Base-by-base conservation (phyloP, 1,284 basidiomycete species). In the Boletus austroedulis region DNA sequence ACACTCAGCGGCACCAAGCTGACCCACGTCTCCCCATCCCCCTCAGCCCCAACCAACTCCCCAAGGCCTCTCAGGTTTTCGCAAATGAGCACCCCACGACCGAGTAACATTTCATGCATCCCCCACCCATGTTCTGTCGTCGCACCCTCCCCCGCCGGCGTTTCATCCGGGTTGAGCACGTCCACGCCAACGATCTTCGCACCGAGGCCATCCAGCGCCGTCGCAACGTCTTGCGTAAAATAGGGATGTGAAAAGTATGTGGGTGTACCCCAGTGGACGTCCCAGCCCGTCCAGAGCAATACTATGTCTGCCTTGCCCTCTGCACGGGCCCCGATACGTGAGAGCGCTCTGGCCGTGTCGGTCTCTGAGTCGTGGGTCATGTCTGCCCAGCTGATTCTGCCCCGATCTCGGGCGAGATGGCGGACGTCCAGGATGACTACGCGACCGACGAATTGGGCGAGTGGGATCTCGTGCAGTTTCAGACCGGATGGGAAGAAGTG, bases 101-200 rank as follows among this genome's bases (percentile, higher is more conserved):
- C 83, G 10, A 90, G 77, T 9, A 89, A 69, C 2, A 72, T 73
- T 44, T 82, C 73, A 63, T 90, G 89, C 50, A 81, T 80, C 10
- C 73, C 79, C 60, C 67, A 74, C 23, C 62, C 66, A 24, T 61
- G 62, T 11, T 47, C 50, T 0, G 50, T 61, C 54, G 44, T 54
- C 2, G 31, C 24, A 29, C 56, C 48, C 47, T 60, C 63, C 17
- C 55, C 53, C 0, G 51, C 47, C 4, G 76, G 75, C 1, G 86
- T 87, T 67, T 84, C 82, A 58, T 90, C 87, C 9, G 86, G 86
- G 63, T 77, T 87, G 59, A 87, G 74, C 3, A 80, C 78, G 67
- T 90, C 88, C 19, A 85, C 68, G 5, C 84, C 87, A 11, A 90
- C 66, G 1, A 85, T 72, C 57, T 73, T 76, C 8, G 85, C 75